Percentiles rank a stretch among this genome's conserved stretches.
Evolutionary conservation across 1,139 yeast species (phyloP).

Genomic region (Geotrichum carabidarum): DNA sequence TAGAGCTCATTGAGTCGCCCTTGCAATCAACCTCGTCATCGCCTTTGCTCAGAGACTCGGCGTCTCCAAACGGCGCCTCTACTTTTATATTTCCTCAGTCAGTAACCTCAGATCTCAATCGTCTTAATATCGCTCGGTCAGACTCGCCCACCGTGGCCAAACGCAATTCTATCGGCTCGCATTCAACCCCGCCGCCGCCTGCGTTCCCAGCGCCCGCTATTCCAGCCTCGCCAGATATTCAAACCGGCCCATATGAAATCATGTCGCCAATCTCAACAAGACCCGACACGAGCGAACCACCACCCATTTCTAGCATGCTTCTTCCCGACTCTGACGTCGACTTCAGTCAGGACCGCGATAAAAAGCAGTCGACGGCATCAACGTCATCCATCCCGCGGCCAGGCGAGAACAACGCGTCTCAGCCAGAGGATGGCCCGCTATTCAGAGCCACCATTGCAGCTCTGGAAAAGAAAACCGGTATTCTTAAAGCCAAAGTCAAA

Average conservation of each 20-base stretch:
- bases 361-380: neutral
- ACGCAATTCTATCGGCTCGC: conserved; percentile 7
- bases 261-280: neutral
- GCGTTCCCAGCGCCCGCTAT: conserved; percentile 10
- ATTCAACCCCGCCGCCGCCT: conserved; percentile 10
- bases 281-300: neutral
- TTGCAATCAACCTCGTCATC: conserved; percentile 12
- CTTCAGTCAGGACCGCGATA: conserved; percentile 1
- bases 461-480: conserved; percentile 52
- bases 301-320: conserved; percentile 7
- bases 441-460: conserved; percentile 54
- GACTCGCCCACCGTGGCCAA: conserved; percentile 9
- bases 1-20: conserved; percentile 15
- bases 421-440: conserved; percentile 68
- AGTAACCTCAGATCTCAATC: neutral
- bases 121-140: conserved; percentile 3
- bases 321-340: conserved; percentile 9
- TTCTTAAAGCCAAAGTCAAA: conserved; percentile 45
- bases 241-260: neutral
- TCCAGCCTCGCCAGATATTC: conserved; percentile 2
- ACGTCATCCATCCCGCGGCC: conserved; percentile 29
- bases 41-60: conserved; percentile 9
- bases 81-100: conserved; percentile 5
- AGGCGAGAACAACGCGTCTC: conserved; percentile 32
- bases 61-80: neutral